Conservation (phyloP, 2,329 filamentous ascomycete genomes). For the Scytalidium lignicola region DNA sequence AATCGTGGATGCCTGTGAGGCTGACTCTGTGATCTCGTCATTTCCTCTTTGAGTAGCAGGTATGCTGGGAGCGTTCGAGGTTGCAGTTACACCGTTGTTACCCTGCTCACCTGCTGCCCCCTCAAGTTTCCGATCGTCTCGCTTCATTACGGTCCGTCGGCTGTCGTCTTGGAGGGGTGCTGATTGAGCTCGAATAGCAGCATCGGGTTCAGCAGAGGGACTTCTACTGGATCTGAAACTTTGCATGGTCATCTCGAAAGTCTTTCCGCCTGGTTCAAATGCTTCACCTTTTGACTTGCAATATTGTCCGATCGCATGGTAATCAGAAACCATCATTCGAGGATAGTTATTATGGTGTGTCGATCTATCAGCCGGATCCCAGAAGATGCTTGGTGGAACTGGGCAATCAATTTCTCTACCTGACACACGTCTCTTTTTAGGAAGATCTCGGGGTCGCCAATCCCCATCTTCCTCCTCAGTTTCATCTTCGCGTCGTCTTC, state of each 20-base stretch:
- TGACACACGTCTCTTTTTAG: slow-evolving; percentile 43
- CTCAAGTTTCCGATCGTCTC: slow-evolving; percentile 22
- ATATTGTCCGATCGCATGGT: slow-evolving; percentile 48
- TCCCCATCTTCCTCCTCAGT: slow-evolving; percentile 11
- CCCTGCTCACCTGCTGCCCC: slow-evolving; percentile 2
- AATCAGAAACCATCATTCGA: slow-evolving; percentile 57
- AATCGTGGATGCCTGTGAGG: not conserved
- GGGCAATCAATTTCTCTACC: slow-evolving; percentile 54
- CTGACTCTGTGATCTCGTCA: not conserved
- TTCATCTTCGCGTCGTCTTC: slow-evolving; percentile 24
- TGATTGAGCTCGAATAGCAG: slow-evolving; percentile 16
- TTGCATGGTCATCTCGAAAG: slow-evolving; percentile 23
- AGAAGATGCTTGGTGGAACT: slow-evolving; percentile 52
- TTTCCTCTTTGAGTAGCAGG: slow-evolving; percentile 7
- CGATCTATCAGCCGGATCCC: slow-evolving; percentile 46
- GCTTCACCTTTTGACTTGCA: slow-evolving; percentile 45
- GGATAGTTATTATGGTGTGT: slow-evolving; percentile 61
- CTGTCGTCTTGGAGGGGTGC: slow-evolving; percentile 20
- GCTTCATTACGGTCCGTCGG: slow-evolving; percentile 19
- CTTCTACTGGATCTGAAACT: slow-evolving; percentile 21
- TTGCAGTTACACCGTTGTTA: not conserved
- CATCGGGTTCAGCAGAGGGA: slow-evolving; percentile 18
- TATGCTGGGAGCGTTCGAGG: not conserved
- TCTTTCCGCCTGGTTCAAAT: slow-evolving; percentile 51
- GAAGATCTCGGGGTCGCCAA: slow-evolving; percentile 21